Conservation (phyloP, 768 basidiomycete species). For the Boletus sp. region DNA sequence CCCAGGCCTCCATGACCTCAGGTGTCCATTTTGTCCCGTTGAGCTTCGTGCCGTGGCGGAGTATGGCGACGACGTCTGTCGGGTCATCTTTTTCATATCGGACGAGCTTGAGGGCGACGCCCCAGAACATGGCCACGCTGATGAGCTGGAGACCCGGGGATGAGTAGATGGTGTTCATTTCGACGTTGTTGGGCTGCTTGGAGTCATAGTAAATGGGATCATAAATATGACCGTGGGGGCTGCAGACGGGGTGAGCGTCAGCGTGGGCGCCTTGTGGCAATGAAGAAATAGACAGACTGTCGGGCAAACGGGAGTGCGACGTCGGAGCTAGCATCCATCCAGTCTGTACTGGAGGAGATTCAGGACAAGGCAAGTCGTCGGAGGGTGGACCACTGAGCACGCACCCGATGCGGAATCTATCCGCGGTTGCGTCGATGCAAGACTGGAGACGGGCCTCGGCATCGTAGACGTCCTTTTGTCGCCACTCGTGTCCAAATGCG, state of each 20-base stretch:
- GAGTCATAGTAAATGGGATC: slow-evolving; percentile 64
- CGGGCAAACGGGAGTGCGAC: slow-evolving; percentile 64
- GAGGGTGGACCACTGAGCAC: neutral
- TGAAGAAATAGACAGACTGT: slow-evolving; percentile 43
- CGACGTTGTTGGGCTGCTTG: slow-evolving; percentile 48
- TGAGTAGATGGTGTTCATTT: slow-evolving; percentile 55
- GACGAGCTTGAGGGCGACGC: slow-evolving; percentile 69
- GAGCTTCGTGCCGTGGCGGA: slow-evolving; percentile 55
- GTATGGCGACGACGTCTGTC: slow-evolving; percentile 62
- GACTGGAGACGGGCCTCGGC: slow-evolving; percentile 51
- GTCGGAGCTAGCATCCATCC: slow-evolving; percentile 79
- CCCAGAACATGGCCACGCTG: slow-evolving; percentile 71
- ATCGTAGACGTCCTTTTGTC: slow-evolving; percentile 44
- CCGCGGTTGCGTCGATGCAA: slow-evolving; percentile 58
- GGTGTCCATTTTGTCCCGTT: slow-evolving; percentile 56
- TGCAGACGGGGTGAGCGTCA: slow-evolving; percentile 8
- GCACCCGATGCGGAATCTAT: slow-evolving; percentile 46
- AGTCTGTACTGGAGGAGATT: slow-evolving; percentile 41
- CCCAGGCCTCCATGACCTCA: slow-evolving; percentile 54
- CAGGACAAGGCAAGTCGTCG: neutral
- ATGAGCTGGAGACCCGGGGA: slow-evolving; percentile 54
- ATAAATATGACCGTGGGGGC: slow-evolving; percentile 33
- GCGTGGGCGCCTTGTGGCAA: slow-evolving; percentile 2
- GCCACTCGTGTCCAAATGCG: slow-evolving; percentile 57
- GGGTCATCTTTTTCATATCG: slow-evolving; percentile 64